Percentiles rank a stretch among this genome's conserved stretches.
phyloP scores from a whole-genome alignment of 331 rosid genomes.

The Cydonia oblonga region DNA sequence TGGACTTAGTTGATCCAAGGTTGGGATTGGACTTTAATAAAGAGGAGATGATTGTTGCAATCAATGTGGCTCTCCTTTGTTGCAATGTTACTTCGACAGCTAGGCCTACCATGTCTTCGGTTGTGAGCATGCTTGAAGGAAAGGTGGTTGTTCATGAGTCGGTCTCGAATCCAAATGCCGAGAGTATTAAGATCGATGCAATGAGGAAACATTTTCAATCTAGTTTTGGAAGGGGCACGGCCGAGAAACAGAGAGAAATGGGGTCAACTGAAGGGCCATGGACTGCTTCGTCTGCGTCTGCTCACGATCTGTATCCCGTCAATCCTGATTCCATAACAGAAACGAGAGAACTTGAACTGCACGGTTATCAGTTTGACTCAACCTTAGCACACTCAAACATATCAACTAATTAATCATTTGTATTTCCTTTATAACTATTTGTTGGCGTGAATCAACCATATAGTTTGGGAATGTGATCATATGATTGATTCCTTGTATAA shows the following conservation, averaged over 20 bases:
- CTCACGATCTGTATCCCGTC: slow-evolving; percentile 25
- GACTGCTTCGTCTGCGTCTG: slow-evolving; percentile 27
- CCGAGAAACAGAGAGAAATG: slow-evolving; percentile 12
- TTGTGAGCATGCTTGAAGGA: slow-evolving; percentile 67
- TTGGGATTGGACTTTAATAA: slow-evolving; percentile 23
- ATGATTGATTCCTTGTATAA: no score
- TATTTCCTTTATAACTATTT: no score
- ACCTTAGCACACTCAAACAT: no score
- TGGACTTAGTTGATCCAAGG: slow-evolving; percentile 57
- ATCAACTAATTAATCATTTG: no score
- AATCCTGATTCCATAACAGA: slow-evolving; percentile 33
- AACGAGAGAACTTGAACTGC: background rate
- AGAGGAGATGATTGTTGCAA: slow-evolving; percentile 32
- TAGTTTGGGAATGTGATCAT: no score
- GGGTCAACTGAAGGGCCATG: slow-evolving; percentile 27
- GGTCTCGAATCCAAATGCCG: slow-evolving; percentile 13
- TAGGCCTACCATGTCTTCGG: slow-evolving; percentile 57
- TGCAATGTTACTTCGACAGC: slow-evolving; percentile 27
- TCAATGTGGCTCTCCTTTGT: slow-evolving; percentile 53
- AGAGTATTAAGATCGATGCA: slow-evolving; percentile 11
- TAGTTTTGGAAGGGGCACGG: no score
- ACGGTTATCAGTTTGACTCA: no score
- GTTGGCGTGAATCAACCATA: no score
- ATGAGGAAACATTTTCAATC: slow-evolving; percentile 12
- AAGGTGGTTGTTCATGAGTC: slow-evolving; percentile 19